phyloP scores from a whole-genome alignment of 371 early-diverging fungal species.

The Basidiobolus meristosporus region DNA sequence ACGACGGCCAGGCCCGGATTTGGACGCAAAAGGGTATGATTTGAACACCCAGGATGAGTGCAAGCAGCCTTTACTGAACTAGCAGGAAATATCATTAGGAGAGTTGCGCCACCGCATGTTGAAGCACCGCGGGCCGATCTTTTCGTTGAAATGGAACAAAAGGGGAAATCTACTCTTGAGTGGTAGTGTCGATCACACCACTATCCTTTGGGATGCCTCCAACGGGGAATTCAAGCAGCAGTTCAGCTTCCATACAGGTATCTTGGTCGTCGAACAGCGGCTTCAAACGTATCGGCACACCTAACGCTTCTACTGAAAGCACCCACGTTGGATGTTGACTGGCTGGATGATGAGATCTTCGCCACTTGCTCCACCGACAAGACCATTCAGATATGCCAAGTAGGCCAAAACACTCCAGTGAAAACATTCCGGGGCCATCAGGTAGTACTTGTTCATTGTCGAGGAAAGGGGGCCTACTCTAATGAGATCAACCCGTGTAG shows the following conservation, averaged over 20 bases:
- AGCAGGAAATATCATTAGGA: constrained; percentile 12
- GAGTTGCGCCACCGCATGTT: constrained; percentile 43
- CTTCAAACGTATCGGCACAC: not conserved
- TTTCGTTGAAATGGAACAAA: constrained; percentile 75
- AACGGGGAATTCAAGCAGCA: constrained; percentile 60
- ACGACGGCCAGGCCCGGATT: constrained; percentile 72
- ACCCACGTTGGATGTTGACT: constrained; percentile 76
- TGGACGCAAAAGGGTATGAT: constrained; percentile 45
- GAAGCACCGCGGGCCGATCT: constrained; percentile 65
- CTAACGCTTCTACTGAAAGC: constrained; percentile 8
- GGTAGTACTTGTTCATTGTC: constrained; percentile 7
- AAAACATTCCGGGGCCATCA: constrained; percentile 57
- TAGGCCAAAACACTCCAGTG: constrained; percentile 41
- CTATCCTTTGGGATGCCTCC: constrained; percentile 69
- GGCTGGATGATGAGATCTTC: constrained; percentile 81
- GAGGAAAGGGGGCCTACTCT: not conserved
- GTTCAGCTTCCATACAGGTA: constrained; percentile 55
- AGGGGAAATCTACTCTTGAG: constrained; percentile 57
- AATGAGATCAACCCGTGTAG: constrained; percentile 4
- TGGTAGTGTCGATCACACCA: constrained; percentile 64
- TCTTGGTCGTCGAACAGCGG: constrained; percentile 6
- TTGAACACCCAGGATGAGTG: not conserved
- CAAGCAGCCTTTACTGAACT: not conserved
- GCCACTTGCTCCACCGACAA: constrained; percentile 80
- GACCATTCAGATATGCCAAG: constrained; percentile 57